Evolutionary conservation across 78 protist species (phyloP).

Genomic region (Polysphondylium violaceum): DNA sequence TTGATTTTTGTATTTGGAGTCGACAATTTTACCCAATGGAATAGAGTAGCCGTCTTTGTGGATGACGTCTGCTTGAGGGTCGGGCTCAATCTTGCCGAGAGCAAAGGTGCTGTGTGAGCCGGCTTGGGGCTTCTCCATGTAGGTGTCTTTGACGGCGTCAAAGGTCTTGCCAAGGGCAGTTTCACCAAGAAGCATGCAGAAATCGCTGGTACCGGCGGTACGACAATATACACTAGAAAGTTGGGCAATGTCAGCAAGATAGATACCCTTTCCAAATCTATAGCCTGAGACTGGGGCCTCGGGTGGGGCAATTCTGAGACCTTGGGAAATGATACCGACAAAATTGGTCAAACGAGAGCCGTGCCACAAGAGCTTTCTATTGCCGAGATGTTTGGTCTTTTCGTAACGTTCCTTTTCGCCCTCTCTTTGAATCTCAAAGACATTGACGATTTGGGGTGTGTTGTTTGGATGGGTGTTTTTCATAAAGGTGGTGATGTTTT

Average conservation of each 20-base stretch:
- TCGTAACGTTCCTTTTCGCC: constrained; percentile 77
- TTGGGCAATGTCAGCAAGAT: constrained; percentile 17
- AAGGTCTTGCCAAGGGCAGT: constrained; percentile 70
- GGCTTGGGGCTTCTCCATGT: constrained; percentile 84
- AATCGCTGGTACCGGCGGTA: constrained; percentile 23
- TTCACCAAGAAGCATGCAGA: constrained; percentile 74
- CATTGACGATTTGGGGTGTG: constrained; percentile 42
- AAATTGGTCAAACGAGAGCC: constrained; percentile 93
- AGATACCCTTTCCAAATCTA: constrained; percentile 96
- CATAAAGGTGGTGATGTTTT: constrained; percentile 30
- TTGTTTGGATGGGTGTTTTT: constrained; percentile 61
- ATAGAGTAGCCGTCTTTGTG: constrained; percentile 10
- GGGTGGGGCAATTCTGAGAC: constrained; percentile 96
- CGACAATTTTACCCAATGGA: constrained; percentile 67
- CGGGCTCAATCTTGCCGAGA: constrained; percentile 70
- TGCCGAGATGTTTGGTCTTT: constrained; percentile 11
- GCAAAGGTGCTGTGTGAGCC: constrained; percentile 70
- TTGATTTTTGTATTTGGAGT: constrained; percentile 39
- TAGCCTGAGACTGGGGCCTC: constrained; percentile 96
- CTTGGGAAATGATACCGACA: constrained; percentile 91
- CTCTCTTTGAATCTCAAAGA: constrained; percentile 61
- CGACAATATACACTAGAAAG: constrained; percentile 56
- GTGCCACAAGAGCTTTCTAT: constrained; percentile 95
- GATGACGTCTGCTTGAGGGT: constrained; percentile 21
- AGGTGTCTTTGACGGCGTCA: constrained; percentile 42